A percentile compares a stretch with the other conserved stretches of the same genome.
phyloP scores from a whole-genome alignment of 306 rosid genomes.

The Acacia crassicarpa region DNA sequence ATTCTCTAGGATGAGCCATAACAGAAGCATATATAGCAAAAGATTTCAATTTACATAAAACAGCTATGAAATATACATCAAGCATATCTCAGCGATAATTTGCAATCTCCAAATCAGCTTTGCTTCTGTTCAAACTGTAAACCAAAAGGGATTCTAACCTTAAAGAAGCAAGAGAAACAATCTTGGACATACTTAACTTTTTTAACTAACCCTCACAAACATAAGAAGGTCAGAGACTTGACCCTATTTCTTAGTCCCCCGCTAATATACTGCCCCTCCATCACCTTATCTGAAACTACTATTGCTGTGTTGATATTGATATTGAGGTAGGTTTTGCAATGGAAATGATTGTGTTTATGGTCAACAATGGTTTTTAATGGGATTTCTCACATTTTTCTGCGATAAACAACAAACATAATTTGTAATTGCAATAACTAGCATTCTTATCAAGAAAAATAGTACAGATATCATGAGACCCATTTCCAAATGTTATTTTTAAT shows the following conservation, averaged over 20 bases:
- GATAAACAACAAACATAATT: neutral
- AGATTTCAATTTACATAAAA: neutral
- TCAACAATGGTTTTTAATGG: neutral
- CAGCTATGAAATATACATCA: neutral
- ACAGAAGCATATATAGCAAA: neutral
- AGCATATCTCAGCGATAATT: neutral
- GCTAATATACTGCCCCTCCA: neutral
- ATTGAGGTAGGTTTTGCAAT: neutral
- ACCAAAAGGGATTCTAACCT: neutral
- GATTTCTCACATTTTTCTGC: neutral
- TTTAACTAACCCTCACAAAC: neutral
- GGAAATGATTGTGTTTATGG: neutral
- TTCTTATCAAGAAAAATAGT: neutral
- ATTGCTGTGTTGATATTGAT: neutral
- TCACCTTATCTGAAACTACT: too few relatives aligned
- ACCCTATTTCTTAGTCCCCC: neutral
- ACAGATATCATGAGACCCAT: neutral
- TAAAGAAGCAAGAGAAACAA: constrained; percentile 1
- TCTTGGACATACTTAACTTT: neutral
- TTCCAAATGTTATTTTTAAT: neutral
- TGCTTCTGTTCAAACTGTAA: neutral
- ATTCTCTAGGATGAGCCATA: neutral
- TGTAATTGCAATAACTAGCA: neutral
- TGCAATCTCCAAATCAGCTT: neutral
- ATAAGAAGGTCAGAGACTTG: neutral